Conservation (phyloP, 345 rosid species). For the Odontarrhena argentea region DNA sequence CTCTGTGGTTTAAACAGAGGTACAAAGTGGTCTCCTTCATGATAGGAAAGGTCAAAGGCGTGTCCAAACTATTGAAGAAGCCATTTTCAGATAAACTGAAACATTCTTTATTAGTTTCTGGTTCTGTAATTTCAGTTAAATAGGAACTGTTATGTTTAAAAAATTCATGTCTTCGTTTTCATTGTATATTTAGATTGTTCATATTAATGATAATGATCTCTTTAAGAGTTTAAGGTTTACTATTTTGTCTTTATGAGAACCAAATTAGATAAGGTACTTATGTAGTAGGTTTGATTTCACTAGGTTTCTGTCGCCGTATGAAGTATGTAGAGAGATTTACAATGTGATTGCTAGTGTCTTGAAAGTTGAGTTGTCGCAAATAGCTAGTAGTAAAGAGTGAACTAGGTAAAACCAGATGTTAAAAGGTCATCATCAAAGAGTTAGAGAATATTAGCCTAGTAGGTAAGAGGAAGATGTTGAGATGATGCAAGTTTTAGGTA, state of each 20-base stretch:
- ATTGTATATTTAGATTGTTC: too few species aligned
- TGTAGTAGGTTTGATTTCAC: too few species aligned
- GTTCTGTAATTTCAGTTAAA: neutral
- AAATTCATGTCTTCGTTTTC: neutral
- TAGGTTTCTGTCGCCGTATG: too few species aligned
- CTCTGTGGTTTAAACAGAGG: neutral
- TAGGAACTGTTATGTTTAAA: neutral
- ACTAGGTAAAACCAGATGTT: constrained; percentile 3
- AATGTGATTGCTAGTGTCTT: neutral
- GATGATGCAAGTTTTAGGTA: constrained; percentile 34
- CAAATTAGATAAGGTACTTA: too few species aligned
- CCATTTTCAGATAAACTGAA: constrained; percentile 1
- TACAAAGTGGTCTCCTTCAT: constrained; percentile 7
- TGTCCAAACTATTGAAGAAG: neutral
- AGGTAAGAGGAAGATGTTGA: constrained; percentile 27
- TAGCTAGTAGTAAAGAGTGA: constrained; percentile 1
- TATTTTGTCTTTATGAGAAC: too few species aligned
- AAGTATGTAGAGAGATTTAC: neutral
- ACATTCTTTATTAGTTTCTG: neutral
- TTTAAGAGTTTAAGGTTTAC: too few species aligned
- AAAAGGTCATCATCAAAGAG: constrained; percentile 17
- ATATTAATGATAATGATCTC: too few species aligned
- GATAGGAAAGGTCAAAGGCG: neutral
- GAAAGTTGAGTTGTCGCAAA: constrained; percentile 3
- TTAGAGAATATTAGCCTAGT: constrained; percentile 4